A percentile compares a stretch with the other conserved stretches of the same genome.
These are phyloP conservation scores for Styphnolobium japonicum DNA, from an alignment of 306 rosid genomes.

Conservation along the genomic window DNA sequence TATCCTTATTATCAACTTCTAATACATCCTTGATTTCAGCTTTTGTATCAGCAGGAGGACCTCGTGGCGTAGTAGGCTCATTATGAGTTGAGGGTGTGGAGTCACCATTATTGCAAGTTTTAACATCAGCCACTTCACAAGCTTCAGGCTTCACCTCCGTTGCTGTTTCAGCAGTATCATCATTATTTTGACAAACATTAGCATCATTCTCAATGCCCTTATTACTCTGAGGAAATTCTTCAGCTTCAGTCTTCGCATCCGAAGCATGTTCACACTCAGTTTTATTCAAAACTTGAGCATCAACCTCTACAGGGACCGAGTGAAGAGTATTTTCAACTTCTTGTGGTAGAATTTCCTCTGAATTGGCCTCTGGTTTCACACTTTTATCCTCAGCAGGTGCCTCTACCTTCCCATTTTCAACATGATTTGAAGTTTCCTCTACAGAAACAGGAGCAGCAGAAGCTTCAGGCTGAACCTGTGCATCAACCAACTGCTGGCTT, in stretches of 20 bases:
- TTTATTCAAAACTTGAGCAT: constrained; percentile 30
- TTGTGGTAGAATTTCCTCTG: constrained; percentile 16
- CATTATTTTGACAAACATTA: constrained; percentile 16
- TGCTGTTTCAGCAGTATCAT: constrained; percentile 24
- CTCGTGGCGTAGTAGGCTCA: constrained; percentile 33
- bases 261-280: constrained; percentile 25
- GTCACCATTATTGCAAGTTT: constrained; percentile 31
- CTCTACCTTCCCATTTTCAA: constrained; percentile 26
- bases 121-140: constrained; percentile 36
- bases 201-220: constrained; percentile 17
- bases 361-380: constrained; percentile 21
- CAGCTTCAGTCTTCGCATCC: constrained; percentile 35
- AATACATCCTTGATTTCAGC: constrained; percentile 32
- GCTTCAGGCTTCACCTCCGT: constrained; percentile 51
- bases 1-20: constrained; percentile 39
- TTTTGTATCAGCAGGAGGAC: constrained; percentile 39
- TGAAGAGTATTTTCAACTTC: constrained; percentile 29
- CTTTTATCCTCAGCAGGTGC: constrained; percentile 21
- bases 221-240: constrained; percentile 27
- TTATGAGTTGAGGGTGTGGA: constrained; percentile 21
- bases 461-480: constrained; percentile 19
- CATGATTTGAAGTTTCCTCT: constrained; percentile 20
- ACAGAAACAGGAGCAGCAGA: constrained; percentile 28
- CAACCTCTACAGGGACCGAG: constrained; percentile 28
- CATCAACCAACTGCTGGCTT: constrained; percentile 28